Evolutionary conservation across 2,329 filamentous ascomycete species (phyloP), one percentile per base, ranked within the genome.

Genomic region (Pseudonectria buxi): DNA sequence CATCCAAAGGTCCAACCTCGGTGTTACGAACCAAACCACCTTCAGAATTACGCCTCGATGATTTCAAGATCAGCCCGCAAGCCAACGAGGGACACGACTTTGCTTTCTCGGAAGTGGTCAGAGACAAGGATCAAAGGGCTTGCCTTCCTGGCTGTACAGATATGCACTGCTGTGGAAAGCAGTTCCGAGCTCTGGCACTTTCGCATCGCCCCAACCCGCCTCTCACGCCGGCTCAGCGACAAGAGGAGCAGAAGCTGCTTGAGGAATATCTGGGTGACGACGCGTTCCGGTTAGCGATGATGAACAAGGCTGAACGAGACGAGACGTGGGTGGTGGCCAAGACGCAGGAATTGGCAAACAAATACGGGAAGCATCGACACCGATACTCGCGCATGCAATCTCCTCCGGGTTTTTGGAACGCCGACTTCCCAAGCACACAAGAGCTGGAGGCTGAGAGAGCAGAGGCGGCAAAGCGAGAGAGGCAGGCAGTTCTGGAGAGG

Each of bases 401-500:
- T 9, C 89, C 92, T 10, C 86, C 87, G 2, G 89, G 88, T 0
- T 96, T 86, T 56, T 98, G 92, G 92, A 73, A 86, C 35, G 74
- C 83, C 2, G 90, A 94, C 48, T 94, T 98, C 56, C 89, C 90
- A 2, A 78, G 68, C 16, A 95, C 92, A 2, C 92, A 96, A 57
- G 86, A 95, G 59, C 62, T 81, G 18, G 67, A 76, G 47, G 65
- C 69, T 34, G 78, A 90, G 50, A 74, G 74, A 38, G 70, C 72
- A 40, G 78, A 80, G 53, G 83, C 83, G 1, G 69, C 68, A n/a
- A 70, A 69, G 48, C 64, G 76, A 40, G 81, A 84, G 54, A 72
- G 71, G 45, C 67, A 76, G 32, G 72, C 76, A 37, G 70, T 95
- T 2, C 72, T 79, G 45, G 79, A 86, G 52, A 75, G 88, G 53